Evolutionary conservation across 495 filamentous ascomycete genomes (phyloP).

Genomic region (Tricharina praecox): DNA sequence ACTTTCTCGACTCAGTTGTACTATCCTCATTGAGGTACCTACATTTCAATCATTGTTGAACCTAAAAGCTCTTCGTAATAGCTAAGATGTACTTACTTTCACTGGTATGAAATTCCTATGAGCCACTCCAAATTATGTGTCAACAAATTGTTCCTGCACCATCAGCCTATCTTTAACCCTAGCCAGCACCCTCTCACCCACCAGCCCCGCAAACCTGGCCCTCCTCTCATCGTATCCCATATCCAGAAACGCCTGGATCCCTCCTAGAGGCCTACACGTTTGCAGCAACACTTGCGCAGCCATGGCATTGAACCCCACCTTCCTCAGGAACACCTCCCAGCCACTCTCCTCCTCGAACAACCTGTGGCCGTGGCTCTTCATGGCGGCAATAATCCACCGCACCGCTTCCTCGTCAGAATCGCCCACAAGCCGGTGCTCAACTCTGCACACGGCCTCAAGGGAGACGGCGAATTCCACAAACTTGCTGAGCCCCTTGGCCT

Average conservation of each 20-base stretch:
- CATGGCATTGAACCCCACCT: constrained; percentile 62
- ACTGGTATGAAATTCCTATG: too few relatives aligned
- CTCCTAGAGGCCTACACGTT: constrained; percentile 31
- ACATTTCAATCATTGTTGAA: too few relatives aligned
- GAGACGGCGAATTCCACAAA: too few relatives aligned
- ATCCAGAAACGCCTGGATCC: constrained; percentile 37
- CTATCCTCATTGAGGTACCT: too few relatives aligned
- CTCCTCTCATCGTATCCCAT: constrained; percentile 37
- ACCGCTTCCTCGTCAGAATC: constrained; percentile 42
- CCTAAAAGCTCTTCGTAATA: too few relatives aligned
- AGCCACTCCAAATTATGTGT: too few relatives aligned
- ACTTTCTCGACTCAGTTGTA: too few relatives aligned
- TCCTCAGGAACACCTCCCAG: constrained; percentile 59
- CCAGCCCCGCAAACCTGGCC: constrained; percentile 30
- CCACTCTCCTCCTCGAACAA: constrained; percentile 37
- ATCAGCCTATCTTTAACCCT: too few relatives aligned
- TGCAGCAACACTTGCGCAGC: constrained; percentile 56
- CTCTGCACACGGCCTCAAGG: too few relatives aligned
- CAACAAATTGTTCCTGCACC: too few relatives aligned
- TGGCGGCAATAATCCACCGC: constrained; percentile 39
- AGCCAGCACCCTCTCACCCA: constrained; percentile 33
- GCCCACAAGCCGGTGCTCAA: constrained; percentile 32
- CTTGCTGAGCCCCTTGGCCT: too few relatives aligned
- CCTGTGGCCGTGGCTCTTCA: constrained; percentile 29
- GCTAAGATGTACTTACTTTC: too few relatives aligned